A percentile compares a stretch with the other conserved stretches of the same genome.
Conservation (phyloP, 305 asterid species). For the Fraxinus floribunda region DNA sequence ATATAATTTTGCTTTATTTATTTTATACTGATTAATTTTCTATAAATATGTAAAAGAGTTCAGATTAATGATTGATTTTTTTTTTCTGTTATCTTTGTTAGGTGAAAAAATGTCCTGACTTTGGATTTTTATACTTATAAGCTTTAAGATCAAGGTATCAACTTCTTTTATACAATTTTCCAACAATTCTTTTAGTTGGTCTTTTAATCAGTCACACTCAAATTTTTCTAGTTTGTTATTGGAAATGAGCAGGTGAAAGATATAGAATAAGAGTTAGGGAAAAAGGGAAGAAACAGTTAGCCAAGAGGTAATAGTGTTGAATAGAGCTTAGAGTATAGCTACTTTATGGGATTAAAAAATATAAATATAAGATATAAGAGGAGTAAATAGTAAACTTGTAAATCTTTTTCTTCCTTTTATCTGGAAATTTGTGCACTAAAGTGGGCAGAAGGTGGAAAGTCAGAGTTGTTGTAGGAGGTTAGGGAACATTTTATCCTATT, state of each 20-base stretch:
- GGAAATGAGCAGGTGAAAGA: not conserved
- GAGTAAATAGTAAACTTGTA: not conserved
- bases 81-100: not conserved
- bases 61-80: not conserved
- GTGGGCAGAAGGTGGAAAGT: constrained; percentile 17
- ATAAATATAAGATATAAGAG: constrained; percentile 1
- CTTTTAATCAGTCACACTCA: not conserved
- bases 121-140: not conserved
- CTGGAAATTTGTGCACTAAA: constrained; percentile 22
- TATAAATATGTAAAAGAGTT: not conserved
- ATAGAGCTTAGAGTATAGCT: not conserved
- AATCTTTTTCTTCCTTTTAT: constrained; percentile 16
- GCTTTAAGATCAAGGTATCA: not conserved
- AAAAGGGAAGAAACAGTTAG: not conserved
- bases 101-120: not conserved
- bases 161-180: not conserved
- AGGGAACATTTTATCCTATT: constrained; percentile 3
- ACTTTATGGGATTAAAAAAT: constrained; percentile 5
- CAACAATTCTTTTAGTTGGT: not conserved
- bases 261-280: not conserved
- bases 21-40: not conserved
- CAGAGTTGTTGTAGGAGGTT: constrained; percentile 22
- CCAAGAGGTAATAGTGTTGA: not conserved
- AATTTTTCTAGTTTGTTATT: not conserved
- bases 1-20: not conserved